phyloP scores from a whole-genome alignment of 352 stramenopile genomes.

The Phytopythium cucurbitacearum region DNA sequence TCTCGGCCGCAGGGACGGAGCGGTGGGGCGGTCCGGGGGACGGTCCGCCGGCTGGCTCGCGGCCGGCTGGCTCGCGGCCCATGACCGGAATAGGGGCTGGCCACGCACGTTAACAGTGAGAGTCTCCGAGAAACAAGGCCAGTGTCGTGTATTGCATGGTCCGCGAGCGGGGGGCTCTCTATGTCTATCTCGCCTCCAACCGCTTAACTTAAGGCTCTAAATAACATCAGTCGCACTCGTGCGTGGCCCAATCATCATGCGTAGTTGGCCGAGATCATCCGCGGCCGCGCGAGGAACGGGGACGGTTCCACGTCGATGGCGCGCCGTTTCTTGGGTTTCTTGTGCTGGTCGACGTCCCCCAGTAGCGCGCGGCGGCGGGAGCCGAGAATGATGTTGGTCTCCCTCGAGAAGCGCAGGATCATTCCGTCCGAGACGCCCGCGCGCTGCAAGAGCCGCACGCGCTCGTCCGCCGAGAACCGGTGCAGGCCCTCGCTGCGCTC shows the following conservation, averaged over 20 bases:
- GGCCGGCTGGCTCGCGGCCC: too few species aligned
- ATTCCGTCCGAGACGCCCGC: conserved; percentile 56
- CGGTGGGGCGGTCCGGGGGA: too few species aligned
- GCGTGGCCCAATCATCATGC: conserved; percentile 17
- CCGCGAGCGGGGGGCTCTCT: too few species aligned
- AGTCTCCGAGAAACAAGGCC: too few species aligned
- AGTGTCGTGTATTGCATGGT: too few species aligned
- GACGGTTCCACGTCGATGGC: conserved; percentile 3
- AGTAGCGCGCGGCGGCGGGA: conserved; percentile 44
- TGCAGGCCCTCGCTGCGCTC: conserved; percentile 53
- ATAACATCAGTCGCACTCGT: too few species aligned
- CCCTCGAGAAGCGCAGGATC: conserved; percentile 58
- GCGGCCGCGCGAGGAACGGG: conserved; percentile 24
- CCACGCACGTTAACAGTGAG: too few species aligned
- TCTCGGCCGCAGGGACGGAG: too few species aligned
- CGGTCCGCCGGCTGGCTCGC: too few species aligned
- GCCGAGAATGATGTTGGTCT: conserved; percentile 62
- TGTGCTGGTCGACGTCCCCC: conserved; percentile 32
- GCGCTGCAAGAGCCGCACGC: conserved; percentile 39
- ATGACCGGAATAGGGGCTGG: too few species aligned
- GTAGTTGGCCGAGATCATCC: conserved; percentile 48
- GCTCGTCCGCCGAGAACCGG: conserved; percentile 47
- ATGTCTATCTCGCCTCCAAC: too few species aligned
- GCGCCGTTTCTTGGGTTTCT: conserved; percentile 37
- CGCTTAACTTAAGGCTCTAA: too few species aligned